A percentile compares a stretch with the other conserved stretches of the same genome.
Conservation (phyloP, 306 rosid species). For the Trifolium pratense region DNA sequence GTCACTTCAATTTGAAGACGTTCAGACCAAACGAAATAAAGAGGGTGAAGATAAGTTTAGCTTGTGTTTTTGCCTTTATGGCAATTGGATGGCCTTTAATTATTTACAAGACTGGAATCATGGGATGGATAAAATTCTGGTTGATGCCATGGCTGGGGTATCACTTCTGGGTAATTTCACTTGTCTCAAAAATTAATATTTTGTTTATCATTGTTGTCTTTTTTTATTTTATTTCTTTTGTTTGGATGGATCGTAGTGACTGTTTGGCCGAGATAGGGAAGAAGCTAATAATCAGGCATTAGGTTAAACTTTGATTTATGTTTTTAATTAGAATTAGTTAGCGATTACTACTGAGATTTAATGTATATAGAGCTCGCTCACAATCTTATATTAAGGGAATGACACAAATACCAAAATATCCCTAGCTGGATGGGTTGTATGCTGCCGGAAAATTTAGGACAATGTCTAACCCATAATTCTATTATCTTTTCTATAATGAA, state of each 20-base stretch:
- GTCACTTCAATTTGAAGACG: conserved; percentile 83
- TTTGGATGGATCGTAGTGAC: conserved; percentile 22
- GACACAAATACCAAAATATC: conserved; percentile 16
- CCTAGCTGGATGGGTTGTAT: conserved; percentile 22
- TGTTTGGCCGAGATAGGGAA: background rate
- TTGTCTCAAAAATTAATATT: conserved; percentile 33
- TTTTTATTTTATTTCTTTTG: conserved; percentile 6
- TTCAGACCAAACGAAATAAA: conserved; percentile 85
- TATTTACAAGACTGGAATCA: conserved; percentile 79
- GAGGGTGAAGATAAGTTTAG: conserved; percentile 89
- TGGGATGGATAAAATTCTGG: conserved; percentile 99
- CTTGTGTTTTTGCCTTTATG: conserved; percentile 89
- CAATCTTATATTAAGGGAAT: conserved; percentile 19
- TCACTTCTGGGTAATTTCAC: conserved; percentile 90
- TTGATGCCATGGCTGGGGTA: conserved; percentile 99
- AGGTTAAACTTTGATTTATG: conserved; percentile 21
- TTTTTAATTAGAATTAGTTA: conserved; percentile 6
- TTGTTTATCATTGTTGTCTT: conserved; percentile 20
- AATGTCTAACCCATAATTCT: background rate
- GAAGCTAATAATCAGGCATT: conserved; percentile 18
- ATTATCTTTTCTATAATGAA: background rate
- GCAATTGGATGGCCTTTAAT: conserved; percentile 95
- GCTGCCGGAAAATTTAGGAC: conserved; percentile 12
- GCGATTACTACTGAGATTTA: conserved; percentile 17
- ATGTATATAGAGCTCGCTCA: conserved; percentile 9